Conservation (phyloP, 139 green algal genomes). For the Chlamydomonas schloesseri region DNA sequence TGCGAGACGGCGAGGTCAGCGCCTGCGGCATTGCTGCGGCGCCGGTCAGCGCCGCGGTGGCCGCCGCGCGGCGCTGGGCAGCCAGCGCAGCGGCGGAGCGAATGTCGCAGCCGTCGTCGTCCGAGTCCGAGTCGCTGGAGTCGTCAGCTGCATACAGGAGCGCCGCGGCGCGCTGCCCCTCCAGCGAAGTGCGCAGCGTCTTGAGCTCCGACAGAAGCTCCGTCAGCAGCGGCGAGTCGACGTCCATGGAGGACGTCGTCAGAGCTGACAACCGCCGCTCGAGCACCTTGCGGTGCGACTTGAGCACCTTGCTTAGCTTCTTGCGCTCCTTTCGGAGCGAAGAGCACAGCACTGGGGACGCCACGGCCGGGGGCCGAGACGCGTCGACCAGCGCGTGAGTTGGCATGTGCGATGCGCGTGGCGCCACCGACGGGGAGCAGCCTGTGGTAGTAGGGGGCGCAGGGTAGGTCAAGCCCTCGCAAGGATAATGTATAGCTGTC, state of each 20-base stretch:
- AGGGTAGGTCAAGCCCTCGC: no score
- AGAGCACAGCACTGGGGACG: constrained; percentile 9
- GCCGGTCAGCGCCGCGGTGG: neutral
- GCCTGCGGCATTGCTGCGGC: no score
- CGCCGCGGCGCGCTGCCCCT: neutral
- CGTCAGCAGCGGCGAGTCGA: neutral
- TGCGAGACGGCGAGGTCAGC: neutral
- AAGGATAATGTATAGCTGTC: no score
- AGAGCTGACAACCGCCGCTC: constrained; percentile 40
- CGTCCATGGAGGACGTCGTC: neutral
- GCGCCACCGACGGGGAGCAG: no score
- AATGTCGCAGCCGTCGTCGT: neutral
- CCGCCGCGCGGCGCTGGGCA: neutral
- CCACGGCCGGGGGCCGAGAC: no score
- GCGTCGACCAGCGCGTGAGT: no score
- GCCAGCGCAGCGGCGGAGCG: neutral
- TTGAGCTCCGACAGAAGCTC: constrained; percentile 37
- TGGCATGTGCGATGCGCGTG: no score
- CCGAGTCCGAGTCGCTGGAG: neutral
- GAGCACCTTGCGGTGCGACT: constrained; percentile 46
- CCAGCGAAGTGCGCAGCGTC: neutral
- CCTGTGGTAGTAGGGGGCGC: no score
- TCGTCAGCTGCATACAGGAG: neutral
- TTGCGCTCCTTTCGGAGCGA: constrained; percentile 45
- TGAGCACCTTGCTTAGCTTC: constrained; percentile 48